Evolutionary conservation across 768 basidiomycete genomes (phyloP).

Genomic region (Mycena rebaudengoi): DNA sequence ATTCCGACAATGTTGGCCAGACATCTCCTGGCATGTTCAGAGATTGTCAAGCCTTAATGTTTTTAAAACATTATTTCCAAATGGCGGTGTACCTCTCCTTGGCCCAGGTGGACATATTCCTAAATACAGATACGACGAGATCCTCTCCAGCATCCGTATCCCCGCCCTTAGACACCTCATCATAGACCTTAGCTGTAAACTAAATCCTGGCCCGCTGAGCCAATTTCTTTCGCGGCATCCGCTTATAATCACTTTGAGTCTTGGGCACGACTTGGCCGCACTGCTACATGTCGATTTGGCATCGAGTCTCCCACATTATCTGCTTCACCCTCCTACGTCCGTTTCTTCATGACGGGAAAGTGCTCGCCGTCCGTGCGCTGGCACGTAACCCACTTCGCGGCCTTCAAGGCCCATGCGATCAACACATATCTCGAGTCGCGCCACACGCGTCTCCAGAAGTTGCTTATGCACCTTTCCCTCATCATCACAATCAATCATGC

Average conservation of each 20-base stretch:
- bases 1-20: too few species aligned
- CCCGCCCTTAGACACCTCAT: constrained; percentile 8
- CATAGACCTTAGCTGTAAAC: constrained; percentile 9
- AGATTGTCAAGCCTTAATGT: too few species aligned
- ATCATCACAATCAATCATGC: constrained; percentile 13
- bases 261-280: background rate
- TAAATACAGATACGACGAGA: constrained; percentile 9
- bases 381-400: constrained; percentile 5
- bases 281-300: constrained; percentile 1
- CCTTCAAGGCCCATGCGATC: constrained; percentile 5
- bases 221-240: constrained; percentile 16
- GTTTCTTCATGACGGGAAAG: constrained; percentile 6
- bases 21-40: too few species aligned
- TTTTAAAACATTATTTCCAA: too few species aligned
- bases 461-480: constrained; percentile 3
- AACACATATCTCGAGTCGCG: constrained; percentile 12
- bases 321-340: constrained; percentile 3
- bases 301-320: constrained; percentile 3
- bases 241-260: constrained; percentile 4
- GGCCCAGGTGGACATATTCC: constrained; percentile 16
- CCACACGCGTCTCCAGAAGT: background rate
- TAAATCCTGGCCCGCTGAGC: background rate
- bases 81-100: too few species aligned
- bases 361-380: constrained; percentile 1
- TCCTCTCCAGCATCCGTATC: constrained; percentile 8